Conservation (phyloP, 352 stramenopile species). For the Phytophthora nicotianae region DNA sequence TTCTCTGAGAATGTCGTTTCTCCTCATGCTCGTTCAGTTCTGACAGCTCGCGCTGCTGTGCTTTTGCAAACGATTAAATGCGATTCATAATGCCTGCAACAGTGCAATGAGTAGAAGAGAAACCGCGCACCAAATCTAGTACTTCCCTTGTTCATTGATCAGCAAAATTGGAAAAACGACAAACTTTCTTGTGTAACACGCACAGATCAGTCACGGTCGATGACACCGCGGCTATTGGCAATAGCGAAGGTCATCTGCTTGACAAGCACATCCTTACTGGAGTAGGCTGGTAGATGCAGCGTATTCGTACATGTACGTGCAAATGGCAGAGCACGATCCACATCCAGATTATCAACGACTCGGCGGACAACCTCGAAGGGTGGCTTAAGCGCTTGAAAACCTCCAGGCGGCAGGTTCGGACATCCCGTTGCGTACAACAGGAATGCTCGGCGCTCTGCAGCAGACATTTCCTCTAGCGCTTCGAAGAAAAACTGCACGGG, state of each 20-base stretch:
- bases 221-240: conserved; percentile 81
- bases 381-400: conserved; percentile 69
- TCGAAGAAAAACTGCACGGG: conserved; percentile 76
- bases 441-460: conserved; percentile 66
- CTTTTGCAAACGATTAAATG: too few species aligned
- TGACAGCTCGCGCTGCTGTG: too few species aligned
- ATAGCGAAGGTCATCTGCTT: conserved; percentile 77
- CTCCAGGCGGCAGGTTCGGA: conserved; percentile 77
- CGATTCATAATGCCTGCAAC: too few species aligned
- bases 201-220: conserved; percentile 77
- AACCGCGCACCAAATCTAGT: conserved; percentile 3
- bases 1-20: too few species aligned
- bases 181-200: conserved; percentile 4
- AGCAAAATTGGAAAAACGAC: background rate
- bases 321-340: conserved; percentile 81
- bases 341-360: conserved; percentile 71
- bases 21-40: too few species aligned
- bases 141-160: conserved; percentile 9
- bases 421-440: conserved; percentile 85
- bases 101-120: too few species aligned
- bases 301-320: conserved; percentile 88
- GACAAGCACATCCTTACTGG: conserved; percentile 61
- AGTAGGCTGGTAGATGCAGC: conserved; percentile 84
- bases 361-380: conserved; percentile 84
- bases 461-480: conserved; percentile 70